Evolutionary conservation across 169 alveolate genomes (phyloP), one percentile per base, ranked within the genome.

Genomic region (Babesia gibsoni): DNA sequence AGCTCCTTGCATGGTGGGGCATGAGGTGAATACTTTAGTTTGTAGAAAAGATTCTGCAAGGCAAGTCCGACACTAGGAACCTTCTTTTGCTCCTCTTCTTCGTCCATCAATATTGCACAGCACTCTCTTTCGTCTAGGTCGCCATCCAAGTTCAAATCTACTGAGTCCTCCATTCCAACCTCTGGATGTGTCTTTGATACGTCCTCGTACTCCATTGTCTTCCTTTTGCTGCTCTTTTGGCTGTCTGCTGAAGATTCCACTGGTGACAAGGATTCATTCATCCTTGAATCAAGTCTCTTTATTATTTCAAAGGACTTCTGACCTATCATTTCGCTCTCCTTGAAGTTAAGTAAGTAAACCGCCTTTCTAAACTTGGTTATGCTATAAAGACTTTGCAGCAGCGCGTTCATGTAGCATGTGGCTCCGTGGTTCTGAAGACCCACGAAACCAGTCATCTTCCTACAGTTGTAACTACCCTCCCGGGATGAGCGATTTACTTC

Each of bases 401-500:
- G 88, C 35, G 99, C 97, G 82, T 96, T 98, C 99, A 98, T 96
- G 82, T 98, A 98, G 90, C 99, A 98, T 12, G 99, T 96, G 53
- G 99, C 98, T 9, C 99, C 99, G 48, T 95, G 95, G 80, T 96
- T 97, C 59, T 93, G 92, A 43, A 96, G 61, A 2, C 99, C 99
- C 20, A 96, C 98, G 79, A 84, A 95, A 1, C 99, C 99, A 14
- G 98, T 93, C 14, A 90, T 80, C 4, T 90, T 67, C 63, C 95
- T 89, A 63, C 91, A 75, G 79, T 83, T 69, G 57, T 83, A 88
- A 35, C 69, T 45, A 20, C 57, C 50, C 29, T 88, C 91, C 33
- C 89, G 75, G 41, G 88, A 53, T 18, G 86, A 79, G 64, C 87
- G 75, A 58, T 83, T 82, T 7, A 73, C 59, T 77, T 88, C 93